phyloP scores from a whole-genome alignment of 257 asterid genomes.

The Solanum lycopersicoides region DNA sequence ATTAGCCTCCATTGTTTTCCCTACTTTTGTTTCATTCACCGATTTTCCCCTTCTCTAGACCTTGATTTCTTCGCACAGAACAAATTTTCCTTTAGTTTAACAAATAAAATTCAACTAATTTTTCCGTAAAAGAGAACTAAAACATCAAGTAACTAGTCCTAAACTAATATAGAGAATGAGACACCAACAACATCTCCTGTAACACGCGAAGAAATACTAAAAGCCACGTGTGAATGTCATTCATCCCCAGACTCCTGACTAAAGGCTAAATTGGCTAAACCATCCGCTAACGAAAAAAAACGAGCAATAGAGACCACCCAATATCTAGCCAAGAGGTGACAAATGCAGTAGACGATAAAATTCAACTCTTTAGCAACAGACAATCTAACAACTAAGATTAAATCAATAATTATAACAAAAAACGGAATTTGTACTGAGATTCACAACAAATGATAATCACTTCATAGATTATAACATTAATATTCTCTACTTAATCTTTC shows the following conservation, averaged over 20 bases:
- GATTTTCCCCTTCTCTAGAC: neutral
- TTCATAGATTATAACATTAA: neutral
- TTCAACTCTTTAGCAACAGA: neutral
- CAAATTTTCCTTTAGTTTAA: neutral
- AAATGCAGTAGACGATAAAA: neutral
- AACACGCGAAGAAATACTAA: neutral
- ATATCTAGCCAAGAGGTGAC: neutral
- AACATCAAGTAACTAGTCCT: neutral
- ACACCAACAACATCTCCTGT: neutral
- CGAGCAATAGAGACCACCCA: neutral
- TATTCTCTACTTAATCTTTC: neutral
- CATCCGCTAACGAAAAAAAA: neutral
- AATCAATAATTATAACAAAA: neutral
- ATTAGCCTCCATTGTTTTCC: constrained; percentile 10
- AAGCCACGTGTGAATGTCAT: neutral
- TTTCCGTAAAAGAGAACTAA: neutral
- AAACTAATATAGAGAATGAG: neutral
- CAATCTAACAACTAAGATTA: neutral
- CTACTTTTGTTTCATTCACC: neutral
- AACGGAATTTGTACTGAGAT: neutral
- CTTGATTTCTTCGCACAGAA: neutral
- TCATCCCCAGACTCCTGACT: neutral
- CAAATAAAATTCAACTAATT: neutral
- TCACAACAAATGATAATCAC: neutral
- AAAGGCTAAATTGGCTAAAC: neutral